These are phyloP conservation scores for Naganishia liquefaciens DNA, from an alignment of 1,284 basidiomycete species.

Conservation along the genomic window DNA sequence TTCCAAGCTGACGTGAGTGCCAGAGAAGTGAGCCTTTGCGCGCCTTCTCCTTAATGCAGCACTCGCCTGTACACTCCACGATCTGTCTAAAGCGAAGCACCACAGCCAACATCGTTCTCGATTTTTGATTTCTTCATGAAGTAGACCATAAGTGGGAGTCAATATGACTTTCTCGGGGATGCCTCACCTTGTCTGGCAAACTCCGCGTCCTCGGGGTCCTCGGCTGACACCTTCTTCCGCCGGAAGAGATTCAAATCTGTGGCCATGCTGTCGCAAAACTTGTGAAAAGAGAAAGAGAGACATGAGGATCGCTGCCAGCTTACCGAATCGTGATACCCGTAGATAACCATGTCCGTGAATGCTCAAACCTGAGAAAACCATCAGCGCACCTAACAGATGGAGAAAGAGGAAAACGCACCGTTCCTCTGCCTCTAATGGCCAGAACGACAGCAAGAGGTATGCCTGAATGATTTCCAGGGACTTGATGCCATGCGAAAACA, in stretches of 20 bases:
- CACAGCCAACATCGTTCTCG: conserved; percentile 91
- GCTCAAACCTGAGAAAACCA: conserved; percentile 58
- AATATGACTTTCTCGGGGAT: background rate
- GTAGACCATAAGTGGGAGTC: background rate
- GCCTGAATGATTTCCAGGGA: conserved; percentile 93
- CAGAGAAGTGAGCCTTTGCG: conserved; percentile 36
- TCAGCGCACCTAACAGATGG: background rate
- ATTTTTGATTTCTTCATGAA: conserved; percentile 68
- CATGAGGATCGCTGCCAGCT: background rate
- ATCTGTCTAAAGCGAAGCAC: conserved; percentile 87
- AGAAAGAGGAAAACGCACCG: conserved; percentile 57
- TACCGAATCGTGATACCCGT: conserved; percentile 72
- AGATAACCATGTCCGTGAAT: conserved; percentile 92
- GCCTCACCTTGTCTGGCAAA: conserved; percentile 32
- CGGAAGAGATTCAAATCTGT: conserved; percentile 94
- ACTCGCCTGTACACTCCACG: conserved; percentile 88
- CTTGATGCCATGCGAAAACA: conserved; percentile 77
- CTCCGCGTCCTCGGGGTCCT: conserved; percentile 70
- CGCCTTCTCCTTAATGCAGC: too few species aligned
- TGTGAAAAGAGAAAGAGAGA: background rate
- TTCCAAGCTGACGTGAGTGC: conserved; percentile 35
- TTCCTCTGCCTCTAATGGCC: conserved; percentile 86
- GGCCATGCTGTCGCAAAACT: conserved; percentile 65
- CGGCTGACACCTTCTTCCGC: conserved; percentile 69
- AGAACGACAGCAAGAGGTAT: conserved; percentile 76